phyloP scores from a whole-genome alignment of 2,329 filamentous ascomycete species.

The Teratosphaeria destructans region DNA sequence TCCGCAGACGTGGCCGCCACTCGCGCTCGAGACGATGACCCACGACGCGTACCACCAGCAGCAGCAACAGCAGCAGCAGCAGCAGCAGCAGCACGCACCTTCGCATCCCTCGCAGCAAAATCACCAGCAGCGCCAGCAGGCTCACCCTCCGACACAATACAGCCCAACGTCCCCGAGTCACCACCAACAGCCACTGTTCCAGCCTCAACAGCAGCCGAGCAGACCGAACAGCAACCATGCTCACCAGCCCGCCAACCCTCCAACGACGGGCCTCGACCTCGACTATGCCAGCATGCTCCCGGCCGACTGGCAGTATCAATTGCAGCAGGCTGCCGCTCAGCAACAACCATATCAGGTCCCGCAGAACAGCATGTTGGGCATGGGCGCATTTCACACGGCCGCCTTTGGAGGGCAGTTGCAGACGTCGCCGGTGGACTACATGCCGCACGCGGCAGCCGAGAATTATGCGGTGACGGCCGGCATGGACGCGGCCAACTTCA shows the following conservation, averaged over 20 bases:
- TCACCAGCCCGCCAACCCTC: slow-evolving; percentile 20
- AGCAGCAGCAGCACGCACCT: neutral
- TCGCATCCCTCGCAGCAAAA: slow-evolving; percentile 8
- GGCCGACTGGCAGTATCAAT: slow-evolving; percentile 35
- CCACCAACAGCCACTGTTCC: slow-evolving; percentile 9
- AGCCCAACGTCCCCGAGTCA: slow-evolving; percentile 12
- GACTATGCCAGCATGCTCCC: slow-evolving; percentile 24
- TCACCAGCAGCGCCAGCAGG: slow-evolving; percentile 11
- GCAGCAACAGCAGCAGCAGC: neutral
- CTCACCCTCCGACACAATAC: slow-evolving; percentile 8
- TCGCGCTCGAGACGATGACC: slow-evolving; percentile 15
- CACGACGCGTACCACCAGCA: neutral
- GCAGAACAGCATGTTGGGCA: slow-evolving; percentile 25
- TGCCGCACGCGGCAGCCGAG: slow-evolving; percentile 30
- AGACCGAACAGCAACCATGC: slow-evolving; percentile 22
- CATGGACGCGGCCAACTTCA: slow-evolving; percentile 31
- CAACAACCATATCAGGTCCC: slow-evolving; percentile 20
- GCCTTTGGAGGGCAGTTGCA: slow-evolving; percentile 33
- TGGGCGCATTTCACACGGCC: slow-evolving; percentile 26
- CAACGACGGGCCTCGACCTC: slow-evolving; percentile 22
- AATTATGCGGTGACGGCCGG: slow-evolving; percentile 30
- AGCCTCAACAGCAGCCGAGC: slow-evolving; percentile 7
- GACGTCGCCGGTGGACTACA: slow-evolving; percentile 37
- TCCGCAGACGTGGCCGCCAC: slow-evolving; percentile 8
- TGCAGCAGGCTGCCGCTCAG: slow-evolving; percentile 20